Conservation (phyloP, 1,139 yeast species). For the Zygosaccharomyces sapae region DNA sequence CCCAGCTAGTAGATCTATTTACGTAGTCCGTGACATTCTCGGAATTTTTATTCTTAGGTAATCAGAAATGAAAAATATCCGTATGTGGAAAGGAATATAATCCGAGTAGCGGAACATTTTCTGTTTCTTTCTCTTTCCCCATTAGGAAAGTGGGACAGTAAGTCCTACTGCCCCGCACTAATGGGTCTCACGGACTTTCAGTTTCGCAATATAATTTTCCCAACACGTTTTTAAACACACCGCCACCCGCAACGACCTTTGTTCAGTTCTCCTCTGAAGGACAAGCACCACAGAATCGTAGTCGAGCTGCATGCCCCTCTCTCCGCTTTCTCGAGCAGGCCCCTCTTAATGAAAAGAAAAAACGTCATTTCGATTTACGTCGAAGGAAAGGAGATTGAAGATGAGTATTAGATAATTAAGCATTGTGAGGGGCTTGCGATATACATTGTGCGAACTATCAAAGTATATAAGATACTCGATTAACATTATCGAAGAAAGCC, state of each 20-base stretch:
- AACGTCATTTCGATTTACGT: conserved; percentile 6
- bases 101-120: not conserved
- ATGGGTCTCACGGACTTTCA: not conserved
- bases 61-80: not conserved
- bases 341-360: conserved; percentile 2
- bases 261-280: too few relatives aligned
- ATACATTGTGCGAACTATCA: conserved; percentile 1
- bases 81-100: not conserved
- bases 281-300: not conserved
- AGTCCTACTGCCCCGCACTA: not conserved
- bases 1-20: not conserved
- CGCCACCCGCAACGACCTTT: not conserved
- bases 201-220: too few relatives aligned
- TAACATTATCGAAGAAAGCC: too few relatives aligned
- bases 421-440: conserved; percentile 3
- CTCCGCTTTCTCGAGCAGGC: not conserved
- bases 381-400: conserved; percentile 1
- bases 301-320: conserved; percentile 5
- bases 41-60: not conserved
- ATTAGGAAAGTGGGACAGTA: not conserved
- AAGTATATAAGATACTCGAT: conserved; percentile 1
- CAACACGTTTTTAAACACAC: not conserved
- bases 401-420: conserved; percentile 2
- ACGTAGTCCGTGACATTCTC: not conserved
- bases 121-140: not conserved